A percentile compares a stretch with the other conserved stretches of the same genome.
phyloP scores from a whole-genome alignment of 2,329 filamentous ascomycete species.

The Monosporascus sp. region DNA sequence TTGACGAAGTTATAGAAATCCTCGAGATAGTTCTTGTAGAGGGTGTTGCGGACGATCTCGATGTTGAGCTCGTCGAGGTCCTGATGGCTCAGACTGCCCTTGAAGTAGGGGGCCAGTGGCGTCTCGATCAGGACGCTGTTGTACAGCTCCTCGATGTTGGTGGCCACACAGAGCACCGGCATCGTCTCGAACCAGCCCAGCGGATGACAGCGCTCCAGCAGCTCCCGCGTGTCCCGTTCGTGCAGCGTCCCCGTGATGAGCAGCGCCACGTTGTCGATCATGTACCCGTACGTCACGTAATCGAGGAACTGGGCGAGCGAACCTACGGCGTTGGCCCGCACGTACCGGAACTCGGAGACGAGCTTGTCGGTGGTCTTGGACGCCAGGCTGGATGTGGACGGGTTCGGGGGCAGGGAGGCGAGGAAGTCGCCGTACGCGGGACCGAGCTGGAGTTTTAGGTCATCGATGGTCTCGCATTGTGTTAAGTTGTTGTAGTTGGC shows the following conservation, averaged over 20 bases:
- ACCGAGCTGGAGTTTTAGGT: conserved; percentile 95
- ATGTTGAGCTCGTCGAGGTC: conserved; percentile 99
- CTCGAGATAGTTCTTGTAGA: conserved; percentile 99
- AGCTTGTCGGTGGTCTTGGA: conserved; percentile 97
- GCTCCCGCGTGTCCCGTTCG: conserved; percentile 91
- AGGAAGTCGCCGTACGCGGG: conserved; percentile 98
- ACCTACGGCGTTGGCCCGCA: conserved; percentile 88
- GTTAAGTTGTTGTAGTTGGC: conserved; percentile 93
- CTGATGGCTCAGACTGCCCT: conserved; percentile 90
- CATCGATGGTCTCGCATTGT: conserved; percentile 96
- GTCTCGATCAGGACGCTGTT: conserved; percentile 98
- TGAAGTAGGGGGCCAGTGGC: conserved; percentile 93
- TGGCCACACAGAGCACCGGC: conserved; percentile 95
- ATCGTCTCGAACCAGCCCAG: conserved; percentile 99
- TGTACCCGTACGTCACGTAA: conserved; percentile 97
- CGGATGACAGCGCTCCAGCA: conserved; percentile 92
- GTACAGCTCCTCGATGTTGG: conserved; percentile 97
- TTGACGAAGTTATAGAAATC: conserved; percentile 96
- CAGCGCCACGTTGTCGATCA: conserved; percentile 99
- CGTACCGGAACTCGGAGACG: conserved; percentile 93
- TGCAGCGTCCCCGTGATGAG: conserved; percentile 97
- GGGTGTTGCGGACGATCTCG: conserved; percentile 95
- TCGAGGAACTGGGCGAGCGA: conserved; percentile 94
- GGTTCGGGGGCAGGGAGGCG: conserved; percentile 86
- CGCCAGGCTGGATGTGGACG: conserved; percentile 90